Percentiles rank a stretch among this genome's conserved stretches.
These are phyloP conservation scores for Yamadazyma spencermartinsiae DNA, from an alignment of 1,139 yeast genomes.

Conservation along the genomic window DNA sequence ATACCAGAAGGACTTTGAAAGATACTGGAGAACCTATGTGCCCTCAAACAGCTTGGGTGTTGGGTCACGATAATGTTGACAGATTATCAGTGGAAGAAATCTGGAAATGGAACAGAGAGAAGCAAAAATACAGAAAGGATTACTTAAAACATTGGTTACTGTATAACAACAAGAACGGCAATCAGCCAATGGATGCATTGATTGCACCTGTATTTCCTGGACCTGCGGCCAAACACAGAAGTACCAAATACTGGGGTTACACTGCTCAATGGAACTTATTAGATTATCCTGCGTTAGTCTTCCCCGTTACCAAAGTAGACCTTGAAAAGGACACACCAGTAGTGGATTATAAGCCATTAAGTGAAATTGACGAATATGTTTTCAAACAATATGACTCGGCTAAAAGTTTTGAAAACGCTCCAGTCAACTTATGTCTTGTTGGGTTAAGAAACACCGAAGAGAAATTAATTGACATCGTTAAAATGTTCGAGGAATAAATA, in stretches of 20 bases:
- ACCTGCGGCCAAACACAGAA: slow-evolving; percentile 7
- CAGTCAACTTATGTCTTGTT: slow-evolving; percentile 28
- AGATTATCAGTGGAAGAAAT: slow-evolving; percentile 14
- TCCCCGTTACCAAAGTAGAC: slow-evolving; percentile 50
- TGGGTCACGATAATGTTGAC: slow-evolving; percentile 2
- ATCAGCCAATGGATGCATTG: slow-evolving; percentile 54
- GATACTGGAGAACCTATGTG: slow-evolving; percentile 23
- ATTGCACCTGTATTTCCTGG: slow-evolving; percentile 62
- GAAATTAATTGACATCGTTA: slow-evolving; percentile 12
- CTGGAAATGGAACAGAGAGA: slow-evolving; percentile 23
- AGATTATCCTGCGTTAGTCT: slow-evolving; percentile 54
- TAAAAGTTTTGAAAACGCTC: slow-evolving; percentile 25
- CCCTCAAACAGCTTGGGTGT: slow-evolving; percentile 21
- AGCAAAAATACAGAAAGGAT: slow-evolving; percentile 22
- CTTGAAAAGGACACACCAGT: slow-evolving; percentile 26
- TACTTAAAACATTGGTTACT: slow-evolving; percentile 20
- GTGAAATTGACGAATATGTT: not conserved
- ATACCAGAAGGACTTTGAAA: slow-evolving; percentile 16
- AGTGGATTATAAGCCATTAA: not conserved
- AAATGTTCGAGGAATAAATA: not conserved
- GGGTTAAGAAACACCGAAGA: slow-evolving; percentile 31
- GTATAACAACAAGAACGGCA: slow-evolving; percentile 31
- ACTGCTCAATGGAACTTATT: slow-evolving; percentile 60
- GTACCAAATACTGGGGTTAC: slow-evolving; percentile 50
- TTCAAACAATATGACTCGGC: slow-evolving; percentile 23